These are phyloP conservation scores for Carex kokanica DNA, from an alignment of 176 grass and related monocot genomes.

Conservation along the genomic window DNA sequence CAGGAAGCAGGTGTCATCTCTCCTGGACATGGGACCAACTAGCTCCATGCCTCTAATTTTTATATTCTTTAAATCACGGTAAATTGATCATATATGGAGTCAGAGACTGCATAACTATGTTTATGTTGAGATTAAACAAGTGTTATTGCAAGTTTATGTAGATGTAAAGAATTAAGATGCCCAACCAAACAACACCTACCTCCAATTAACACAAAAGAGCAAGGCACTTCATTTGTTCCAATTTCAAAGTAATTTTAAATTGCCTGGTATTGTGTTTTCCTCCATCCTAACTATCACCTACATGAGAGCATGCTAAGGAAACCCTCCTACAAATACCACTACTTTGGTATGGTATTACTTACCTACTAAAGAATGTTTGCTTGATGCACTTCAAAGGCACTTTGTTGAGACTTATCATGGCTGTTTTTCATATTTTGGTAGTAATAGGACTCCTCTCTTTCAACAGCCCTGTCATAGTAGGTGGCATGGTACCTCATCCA, in stretches of 20 bases:
- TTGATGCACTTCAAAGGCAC: neutral
- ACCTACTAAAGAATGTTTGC: constrained; percentile 15
- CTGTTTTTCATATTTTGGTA: neutral
- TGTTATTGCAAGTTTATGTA: neutral
- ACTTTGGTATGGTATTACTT: neutral
- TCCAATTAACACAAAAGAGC: neutral
- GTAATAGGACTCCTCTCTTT: neutral
- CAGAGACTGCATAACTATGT: neutral
- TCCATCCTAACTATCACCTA: constrained; percentile 16
- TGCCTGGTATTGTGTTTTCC: neutral
- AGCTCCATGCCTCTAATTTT: neutral
- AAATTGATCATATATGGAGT: neutral
- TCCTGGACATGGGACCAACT: neutral
- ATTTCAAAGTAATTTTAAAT: neutral
- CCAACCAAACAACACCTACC: constrained; percentile 11
- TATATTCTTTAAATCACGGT: neutral
- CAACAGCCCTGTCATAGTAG: neutral
- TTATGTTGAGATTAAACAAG: neutral
- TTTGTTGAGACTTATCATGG: neutral
- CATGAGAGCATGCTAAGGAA: neutral
- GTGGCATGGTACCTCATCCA: neutral
- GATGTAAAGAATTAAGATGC: neutral
- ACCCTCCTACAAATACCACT: neutral
- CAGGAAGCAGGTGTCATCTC: constrained; percentile 19
- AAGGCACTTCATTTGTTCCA: neutral